These are phyloP conservation scores for Cyclocybe aegerita DNA, from an alignment of 768 basidiomycete species.

Conservation along the genomic window DNA sequence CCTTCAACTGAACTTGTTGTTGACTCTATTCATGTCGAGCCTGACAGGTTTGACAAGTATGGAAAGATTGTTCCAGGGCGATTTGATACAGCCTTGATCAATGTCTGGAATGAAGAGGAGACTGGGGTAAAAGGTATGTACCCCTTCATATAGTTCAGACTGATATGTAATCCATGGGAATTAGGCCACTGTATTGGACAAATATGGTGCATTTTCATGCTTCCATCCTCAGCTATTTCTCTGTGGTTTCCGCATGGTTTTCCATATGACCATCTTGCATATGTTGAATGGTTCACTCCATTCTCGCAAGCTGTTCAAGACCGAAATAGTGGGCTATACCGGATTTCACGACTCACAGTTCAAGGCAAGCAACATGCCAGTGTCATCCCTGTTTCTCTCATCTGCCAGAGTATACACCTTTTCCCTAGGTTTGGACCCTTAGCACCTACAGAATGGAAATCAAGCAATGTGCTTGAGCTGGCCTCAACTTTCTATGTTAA, in stretches of 20 bases:
- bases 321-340: conserved; percentile 22
- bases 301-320: conserved; percentile 11
- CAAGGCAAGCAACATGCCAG: conserved; percentile 12
- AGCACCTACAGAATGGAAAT: conserved; percentile 28
- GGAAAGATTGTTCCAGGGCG: conserved; percentile 14
- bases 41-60: conserved; percentile 9
- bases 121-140: background rate
- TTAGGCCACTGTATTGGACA: conserved; percentile 1
- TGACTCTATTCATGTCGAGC: conserved; percentile 27
- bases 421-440: conserved; percentile 28
- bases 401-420: conserved; percentile 28
- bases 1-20: conserved; percentile 18
- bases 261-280: conserved; percentile 10
- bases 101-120: background rate
- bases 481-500: conserved; percentile 29
- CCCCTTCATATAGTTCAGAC: background rate
- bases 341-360: conserved; percentile 10
- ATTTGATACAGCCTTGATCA: conserved; percentile 12
- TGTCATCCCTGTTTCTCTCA: conserved; percentile 21
- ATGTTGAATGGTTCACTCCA: conserved; percentile 18
- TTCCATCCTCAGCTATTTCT: background rate
- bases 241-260: conserved; percentile 2
- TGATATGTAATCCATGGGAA: no score
- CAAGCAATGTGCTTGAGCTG: conserved; percentile 28
- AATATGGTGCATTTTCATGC: conserved; percentile 8